Conservation (phyloP, 2,329 filamentous ascomycete genomes). For the Microsporum ferrugineum region DNA sequence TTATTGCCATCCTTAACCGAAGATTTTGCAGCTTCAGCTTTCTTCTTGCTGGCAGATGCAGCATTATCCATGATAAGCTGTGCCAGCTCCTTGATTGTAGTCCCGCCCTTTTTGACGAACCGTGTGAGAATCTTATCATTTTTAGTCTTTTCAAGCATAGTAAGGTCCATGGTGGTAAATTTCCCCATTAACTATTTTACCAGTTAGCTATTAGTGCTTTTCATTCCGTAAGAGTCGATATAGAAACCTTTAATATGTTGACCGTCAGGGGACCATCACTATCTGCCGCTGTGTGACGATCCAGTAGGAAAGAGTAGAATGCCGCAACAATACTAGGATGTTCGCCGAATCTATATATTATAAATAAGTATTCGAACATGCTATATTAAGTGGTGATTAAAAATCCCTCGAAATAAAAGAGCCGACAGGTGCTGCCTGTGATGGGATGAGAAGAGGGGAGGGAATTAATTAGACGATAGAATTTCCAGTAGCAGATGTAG, state of each 20-base stretch:
- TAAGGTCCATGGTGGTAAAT: slow-evolving; percentile 47
- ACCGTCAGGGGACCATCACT: slow-evolving; percentile 35
- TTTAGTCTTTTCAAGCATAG: slow-evolving; percentile 49
- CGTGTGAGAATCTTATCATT: slow-evolving; percentile 46
- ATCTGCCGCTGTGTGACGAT: slow-evolving; percentile 39
- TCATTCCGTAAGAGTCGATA: neutral
- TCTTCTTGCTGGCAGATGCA: slow-evolving; percentile 34
- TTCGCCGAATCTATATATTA: slow-evolving; percentile 36
- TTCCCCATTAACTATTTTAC: slow-evolving; percentile 39
- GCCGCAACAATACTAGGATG: slow-evolving; percentile 38
- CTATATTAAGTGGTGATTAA: neutral
- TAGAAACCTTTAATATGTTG: slow-evolving; percentile 36
- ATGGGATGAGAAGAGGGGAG: neutral
- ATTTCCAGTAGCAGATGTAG: neutral
- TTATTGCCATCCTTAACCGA: slow-evolving; percentile 26
- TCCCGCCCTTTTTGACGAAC: slow-evolving; percentile 48
- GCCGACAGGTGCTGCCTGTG: neutral
- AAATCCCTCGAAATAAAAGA: neutral
- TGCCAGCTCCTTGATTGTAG: slow-evolving; percentile 44
- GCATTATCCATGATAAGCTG: slow-evolving; percentile 45
- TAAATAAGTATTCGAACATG: slow-evolving; percentile 20
- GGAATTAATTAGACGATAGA: neutral
- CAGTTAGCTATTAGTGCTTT: slow-evolving; percentile 17
- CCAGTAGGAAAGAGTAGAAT: slow-evolving; percentile 39
- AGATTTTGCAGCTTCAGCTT: slow-evolving; percentile 29